Base-by-base conservation (phyloP, 208 protist species). In the Wallacemonas collosoma region DNA sequence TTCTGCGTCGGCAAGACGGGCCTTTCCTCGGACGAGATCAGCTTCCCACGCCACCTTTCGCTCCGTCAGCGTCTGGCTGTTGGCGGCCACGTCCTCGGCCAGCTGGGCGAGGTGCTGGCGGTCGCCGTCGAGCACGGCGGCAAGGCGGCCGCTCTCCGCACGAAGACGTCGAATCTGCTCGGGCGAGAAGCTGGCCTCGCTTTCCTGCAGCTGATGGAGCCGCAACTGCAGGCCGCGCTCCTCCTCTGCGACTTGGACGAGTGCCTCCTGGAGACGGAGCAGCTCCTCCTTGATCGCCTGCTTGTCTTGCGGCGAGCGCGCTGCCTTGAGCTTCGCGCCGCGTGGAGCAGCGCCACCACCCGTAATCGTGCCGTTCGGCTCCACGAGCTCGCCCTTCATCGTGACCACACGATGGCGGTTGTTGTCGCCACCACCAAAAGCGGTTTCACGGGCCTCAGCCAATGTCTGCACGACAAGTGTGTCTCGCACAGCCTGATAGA, bases 341-440 rank as follows among this genome's bases (percentile, higher is more conserved):
- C 82, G 84, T 8, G 80, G 81, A 0, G 87, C 74, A 36, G 76
- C 83, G 35, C 99, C 99, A 73, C 99, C 99, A 45, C 99, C 99
- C 5, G 96, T 98, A 94, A 99, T 99, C 43, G 98, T 95, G 72
- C 99, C 99, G 43, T 80, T 90, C 1, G 87, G 83, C 74, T 99
- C 99, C 48, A 99, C 98, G 15, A 99, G 66, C 71, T 99, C 86
- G 1, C 99, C 99, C 55, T 94, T 95, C 0, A 98, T 75, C 15
- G 98, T 99, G 2, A 99, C 98, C 0, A 99, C 98, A 61, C 98
- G 97, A 74, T 88, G 83, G 35, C 94, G 89, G 72, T 83, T 76
- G n/a, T 58, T 15, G 38, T 50, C 64, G 43, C 73, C 73, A 11
- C 64, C 50, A 17, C 87, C 85, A 56, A 98, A 97, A 48, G 95